Conservation (phyloP, 1,284 basidiomycete genomes). For the Rhodotorula mucilaginosa region DNA sequence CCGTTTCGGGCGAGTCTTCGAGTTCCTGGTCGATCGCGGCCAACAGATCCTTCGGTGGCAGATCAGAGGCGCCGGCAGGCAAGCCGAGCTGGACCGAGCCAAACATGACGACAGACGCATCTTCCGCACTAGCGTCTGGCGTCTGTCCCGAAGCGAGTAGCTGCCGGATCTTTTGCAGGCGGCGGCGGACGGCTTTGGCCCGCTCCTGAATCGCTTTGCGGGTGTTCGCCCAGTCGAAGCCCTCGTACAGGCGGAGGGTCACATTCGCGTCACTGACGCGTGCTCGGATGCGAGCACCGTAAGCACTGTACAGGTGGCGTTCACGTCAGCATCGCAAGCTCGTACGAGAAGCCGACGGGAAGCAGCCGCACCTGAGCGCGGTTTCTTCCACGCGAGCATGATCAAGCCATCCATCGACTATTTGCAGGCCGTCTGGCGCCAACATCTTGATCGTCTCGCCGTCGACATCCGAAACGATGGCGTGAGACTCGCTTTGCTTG, state of each 20-base stretch:
- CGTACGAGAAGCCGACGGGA: not conserved
- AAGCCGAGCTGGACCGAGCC: slow-evolving; percentile 67
- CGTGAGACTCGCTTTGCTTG: not conserved
- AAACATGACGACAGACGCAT: slow-evolving; percentile 69
- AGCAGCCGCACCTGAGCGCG: slow-evolving; percentile 10
- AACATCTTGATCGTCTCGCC: slow-evolving; percentile 83
- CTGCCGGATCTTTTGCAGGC: slow-evolving; percentile 86
- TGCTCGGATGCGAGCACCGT: slow-evolving; percentile 5
- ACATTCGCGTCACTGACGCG: slow-evolving; percentile 51
- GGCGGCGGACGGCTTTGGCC: slow-evolving; percentile 78
- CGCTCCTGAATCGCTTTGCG: slow-evolving; percentile 83
- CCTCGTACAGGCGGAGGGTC: slow-evolving; percentile 74
- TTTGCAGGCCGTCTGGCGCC: slow-evolving; percentile 57
- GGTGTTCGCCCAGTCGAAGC: slow-evolving; percentile 89
- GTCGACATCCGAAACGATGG: slow-evolving; percentile 62
- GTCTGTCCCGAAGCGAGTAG: slow-evolving; percentile 88
- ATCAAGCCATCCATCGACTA: slow-evolving; percentile 67
- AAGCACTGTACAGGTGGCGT: not conserved
- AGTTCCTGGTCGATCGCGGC: slow-evolving; percentile 84
- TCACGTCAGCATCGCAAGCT: not conserved
- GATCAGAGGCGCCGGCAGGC: slow-evolving; percentile 60
- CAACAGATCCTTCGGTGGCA: slow-evolving; percentile 72
- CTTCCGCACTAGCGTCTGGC: slow-evolving; percentile 74
- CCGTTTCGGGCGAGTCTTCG: slow-evolving; percentile 5
- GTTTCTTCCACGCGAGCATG: not conserved